Base-by-base conservation (phyloP, 257 asterid genomes). In the Hygrophila difformis region DNA sequence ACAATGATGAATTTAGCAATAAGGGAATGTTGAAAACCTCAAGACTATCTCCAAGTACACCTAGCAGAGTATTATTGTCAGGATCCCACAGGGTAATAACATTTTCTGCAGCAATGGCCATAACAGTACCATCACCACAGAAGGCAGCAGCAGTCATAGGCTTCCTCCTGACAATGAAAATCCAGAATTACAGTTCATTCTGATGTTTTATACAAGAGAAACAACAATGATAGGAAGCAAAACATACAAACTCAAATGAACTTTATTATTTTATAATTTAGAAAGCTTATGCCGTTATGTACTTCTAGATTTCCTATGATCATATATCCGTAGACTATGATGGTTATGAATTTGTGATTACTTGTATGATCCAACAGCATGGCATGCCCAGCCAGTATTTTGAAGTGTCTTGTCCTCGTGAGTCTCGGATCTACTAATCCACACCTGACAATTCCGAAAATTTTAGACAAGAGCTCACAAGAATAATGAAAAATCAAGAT, bases 341-440 rank as follows among this genome's bases (percentile, higher is more conserved):
- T 47, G 37, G 56, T 24, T 18, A 48, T 60, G 39, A 39, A 22
- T 11, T 51, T 31, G 38, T 5, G 15, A 19, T 26, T 89, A 89
- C 99, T 82, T 91, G 73, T 91, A 91, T 56, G 99, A 91, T 63
- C 95, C 96, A 70, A 86, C 82, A 55, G 96, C 83, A 68, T 86
- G 96, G 66, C 99, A 86, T 44, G 71, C 70, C 99, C 99, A 91
- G 48, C 96, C 89, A 66, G 58, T 45, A 41, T 59, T 77, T 64
- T 71, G 70, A 50, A 6, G 61, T 60, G 34, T 47, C 61, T 63
- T 74, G 55, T 72, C 73, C 51, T 72, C 63, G 39, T 55, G 56
- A 28, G 28, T 49, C 64, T 58, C 74, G 51, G 67, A 61, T 33
- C 67, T 63, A 52, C 62, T 38, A 47, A 73, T 69, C 99, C 99